phyloP scores from a whole-genome alignment of 805 yeast species.

The Myxozyma neglecta region DNA sequence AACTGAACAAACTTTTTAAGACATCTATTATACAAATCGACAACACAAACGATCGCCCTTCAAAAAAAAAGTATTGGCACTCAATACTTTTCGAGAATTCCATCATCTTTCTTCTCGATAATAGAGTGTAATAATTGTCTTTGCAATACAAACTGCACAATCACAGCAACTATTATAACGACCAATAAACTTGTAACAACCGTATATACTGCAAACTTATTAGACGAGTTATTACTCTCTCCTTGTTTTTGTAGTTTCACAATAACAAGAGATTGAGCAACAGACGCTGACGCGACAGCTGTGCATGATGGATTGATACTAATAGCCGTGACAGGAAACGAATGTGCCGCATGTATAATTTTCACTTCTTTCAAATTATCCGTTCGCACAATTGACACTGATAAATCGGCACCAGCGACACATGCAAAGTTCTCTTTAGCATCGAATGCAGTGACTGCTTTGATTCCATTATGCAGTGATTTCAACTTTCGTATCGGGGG shows the following conservation, averaged over 20 bases:
- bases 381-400: conserved; percentile 58
- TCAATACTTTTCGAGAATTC: background rate
- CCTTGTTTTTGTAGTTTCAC: conserved; percentile 49
- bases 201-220: conserved; percentile 1
- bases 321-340: conserved; percentile 74
- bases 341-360: conserved; percentile 62
- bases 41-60: too few relatives aligned
- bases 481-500: conserved; percentile 17
- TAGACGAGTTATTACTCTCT: background rate
- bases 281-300: conserved; percentile 69
- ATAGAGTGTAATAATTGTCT: conserved; percentile 5
- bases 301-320: conserved; percentile 68
- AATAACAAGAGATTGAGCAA: conserved; percentile 70
- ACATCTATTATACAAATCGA: too few relatives aligned
- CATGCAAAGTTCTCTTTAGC: conserved; percentile 53
- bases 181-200: conserved; percentile 17
- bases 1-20: too few relatives aligned
- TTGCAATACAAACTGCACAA: conserved; percentile 23
- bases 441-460: conserved; percentile 50
- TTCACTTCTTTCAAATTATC: conserved; percentile 54
- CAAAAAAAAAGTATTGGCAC: too few relatives aligned
- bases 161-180: conserved; percentile 19
- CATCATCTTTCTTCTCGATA: background rate
- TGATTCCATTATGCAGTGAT: conserved; percentile 29
- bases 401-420: conserved; percentile 64